A percentile compares a stretch with the other conserved stretches of the same genome.
Conservation (phyloP, 163 green algal genomes). For the Scenedesmus sp. region DNA sequence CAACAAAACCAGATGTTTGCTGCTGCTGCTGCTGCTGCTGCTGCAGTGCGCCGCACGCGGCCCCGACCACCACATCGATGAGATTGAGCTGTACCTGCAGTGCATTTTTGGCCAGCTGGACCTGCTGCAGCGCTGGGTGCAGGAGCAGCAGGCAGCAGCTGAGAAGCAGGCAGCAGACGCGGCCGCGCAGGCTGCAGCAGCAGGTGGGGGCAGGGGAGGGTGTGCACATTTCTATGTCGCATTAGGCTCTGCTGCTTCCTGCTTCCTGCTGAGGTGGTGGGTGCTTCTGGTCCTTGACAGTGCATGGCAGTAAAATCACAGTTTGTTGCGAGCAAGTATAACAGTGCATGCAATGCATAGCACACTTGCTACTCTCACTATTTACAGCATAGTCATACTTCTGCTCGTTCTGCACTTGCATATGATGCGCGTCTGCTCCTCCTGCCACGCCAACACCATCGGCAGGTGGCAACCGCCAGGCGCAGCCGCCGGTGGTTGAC, state of each 20-base stretch:
- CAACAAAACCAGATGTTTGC: neutral
- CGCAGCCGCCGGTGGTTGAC: neutral
- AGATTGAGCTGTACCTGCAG: slow-evolving; percentile 82
- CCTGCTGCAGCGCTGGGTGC: slow-evolving; percentile 75
- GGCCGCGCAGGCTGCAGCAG: slow-evolving; percentile 15
- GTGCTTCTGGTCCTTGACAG: neutral
- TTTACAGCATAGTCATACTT: neutral
- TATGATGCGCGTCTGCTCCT: neutral
- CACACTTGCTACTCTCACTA: too few species aligned
- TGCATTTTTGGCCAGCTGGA: slow-evolving; percentile 83
- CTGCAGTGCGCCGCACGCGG: slow-evolving; percentile 37
- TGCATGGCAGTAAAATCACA: neutral
- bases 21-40: slow-evolving; percentile 29
- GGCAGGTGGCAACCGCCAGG: neutral
- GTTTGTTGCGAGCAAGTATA: neutral
- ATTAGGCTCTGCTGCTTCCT: neutral
- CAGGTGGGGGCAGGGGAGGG: neutral
- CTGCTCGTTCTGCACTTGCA: neutral
- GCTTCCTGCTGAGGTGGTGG: neutral
- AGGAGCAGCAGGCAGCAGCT: slow-evolving; percentile 52
- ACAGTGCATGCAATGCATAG: neutral
- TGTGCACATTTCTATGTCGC: too few species aligned
- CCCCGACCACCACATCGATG: slow-evolving; percentile 24
- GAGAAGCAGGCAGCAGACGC: slow-evolving; percentile 22
- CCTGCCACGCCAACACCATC: too few species aligned